Conservation (phyloP, 176 grass and related monocot species). For the Melocanna baccifera region DNA sequence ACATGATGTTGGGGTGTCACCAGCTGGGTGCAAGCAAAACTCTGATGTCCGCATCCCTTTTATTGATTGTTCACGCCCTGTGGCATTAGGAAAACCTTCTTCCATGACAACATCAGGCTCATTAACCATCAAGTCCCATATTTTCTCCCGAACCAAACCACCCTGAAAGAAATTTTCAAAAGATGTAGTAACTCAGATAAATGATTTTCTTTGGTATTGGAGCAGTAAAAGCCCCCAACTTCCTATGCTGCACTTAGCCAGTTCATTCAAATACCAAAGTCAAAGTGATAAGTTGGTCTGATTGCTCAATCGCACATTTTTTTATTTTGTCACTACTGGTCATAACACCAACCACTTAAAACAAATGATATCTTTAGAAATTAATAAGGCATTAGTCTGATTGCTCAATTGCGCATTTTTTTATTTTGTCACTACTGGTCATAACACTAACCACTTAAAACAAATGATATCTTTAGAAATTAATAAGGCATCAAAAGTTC, state of each 20-base stretch:
- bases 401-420: neutral
- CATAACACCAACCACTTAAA: neutral
- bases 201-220: neutral
- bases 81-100: constrained; percentile 91
- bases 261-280: neutral
- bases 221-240: neutral
- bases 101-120: constrained; percentile 77
- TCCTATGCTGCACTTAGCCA: neutral
- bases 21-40: constrained; percentile 85
- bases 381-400: neutral
- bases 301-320: neutral
- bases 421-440: neutral
- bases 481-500: neutral
- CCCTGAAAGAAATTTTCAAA: constrained; percentile 46
- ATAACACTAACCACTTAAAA: neutral
- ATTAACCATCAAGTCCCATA: constrained; percentile 75
- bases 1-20: constrained; percentile 86
- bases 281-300: neutral
- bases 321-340: neutral
- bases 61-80: constrained; percentile 78
- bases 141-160: constrained; percentile 82
- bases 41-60: constrained; percentile 71
- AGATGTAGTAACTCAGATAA: neutral
- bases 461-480: neutral
- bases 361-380: neutral